Base-by-base conservation (phyloP, 2,329 filamentous ascomycete genomes). In the Cercospora zeae-maydis region DNA sequence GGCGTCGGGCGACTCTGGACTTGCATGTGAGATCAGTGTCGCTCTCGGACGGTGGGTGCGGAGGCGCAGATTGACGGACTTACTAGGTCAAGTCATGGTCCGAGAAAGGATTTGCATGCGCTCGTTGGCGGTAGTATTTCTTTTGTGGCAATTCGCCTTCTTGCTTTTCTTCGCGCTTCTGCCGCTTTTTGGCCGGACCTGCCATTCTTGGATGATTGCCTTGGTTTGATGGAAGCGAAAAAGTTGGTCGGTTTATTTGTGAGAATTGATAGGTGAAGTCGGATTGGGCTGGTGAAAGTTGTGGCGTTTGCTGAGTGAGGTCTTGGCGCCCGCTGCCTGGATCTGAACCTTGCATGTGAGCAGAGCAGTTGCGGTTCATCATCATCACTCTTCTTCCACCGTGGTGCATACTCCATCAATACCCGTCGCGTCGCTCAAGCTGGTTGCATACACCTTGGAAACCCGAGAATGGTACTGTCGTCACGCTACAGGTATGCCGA, bases 41-140 rank as follows among this genome's bases (percentile, higher is more conserved):
- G 47, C 55, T 61, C 56, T 53, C 19, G 7, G 27, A 27, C 16
- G 13, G 13, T 14, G 11, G 19, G 4, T 30, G 16, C 36, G 24
- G 11, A 14, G 24, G 24, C 3, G 24, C 24, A 6, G 24, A 27
- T n/a, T 45, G 11, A 36, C 27, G 6, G 21, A 30, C 86, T 72
- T 84, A 96, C 95, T 99, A 99, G 72, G 84, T 83, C 75, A 99
- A 82, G 62, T 86, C 82, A 80, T 99, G 95, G 73, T 99, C 95
- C 2, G 93, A 97, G 79, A 99, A 99, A 6, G 93, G 93, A 80
- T 99, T 99, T 66, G 95, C 95, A 79, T 99, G 95, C 37, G 95
- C 95, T 76, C 95, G 86, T 78, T 99, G 95, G 61, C 95, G 87
- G 77, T 96, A 99, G 80, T 95, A 96, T 80, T 90, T 93, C 83